Evolutionary conservation across 202 grass and related monocot species (phyloP), one percentile per base, ranked within the genome.

Genomic region (Bolboschoenoplectus hybrid): DNA sequence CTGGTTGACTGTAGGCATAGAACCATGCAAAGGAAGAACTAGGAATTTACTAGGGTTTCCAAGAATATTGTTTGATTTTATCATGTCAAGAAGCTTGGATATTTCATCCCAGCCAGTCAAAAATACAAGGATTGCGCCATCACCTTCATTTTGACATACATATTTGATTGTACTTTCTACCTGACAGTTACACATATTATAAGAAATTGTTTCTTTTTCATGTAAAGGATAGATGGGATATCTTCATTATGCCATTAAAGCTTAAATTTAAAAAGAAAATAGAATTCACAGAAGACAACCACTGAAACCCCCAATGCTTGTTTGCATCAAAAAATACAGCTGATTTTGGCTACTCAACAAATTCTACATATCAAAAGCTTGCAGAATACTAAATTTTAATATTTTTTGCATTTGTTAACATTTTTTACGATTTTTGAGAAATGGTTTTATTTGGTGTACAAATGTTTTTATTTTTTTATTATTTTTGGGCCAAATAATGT

Each of bases 81-180:
- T 95, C 83, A 88, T 94, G 65, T 98, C 96, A 52, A 98, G 69
- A 85, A 98, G 91, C 86, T 95, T 95, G 5, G 93, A 95, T 88
- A 98, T 98, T 87, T 95, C 96, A 88, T 98, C 96, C 96, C 96
- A 98, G 68, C 96, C 93, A 66, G 93, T 98, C 83, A 98, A 91
- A 63, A 98, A 98, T 39, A 98, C 93, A 81, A 98, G 96, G 82
- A 98, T 98, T 49, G 96, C 96, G 85, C 93, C 96, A 65, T 98
- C 89, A 50, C 87, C 89, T 91, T 98, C 96, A 73, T 89, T 78
- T 35, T 82, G 87, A 80, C 93, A 98, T 80, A 98, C 92, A 85
- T 94, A 88, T 76, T 98, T 93, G 32, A 98, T 92, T 79, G 93
- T 92, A 80, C 80, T 89, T 91, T 95, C 93, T 88, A 98, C 96